Evolutionary conservation across 2,329 filamentous ascomycete species (phyloP).

Genomic region (Alternaria burnsii): DNA sequence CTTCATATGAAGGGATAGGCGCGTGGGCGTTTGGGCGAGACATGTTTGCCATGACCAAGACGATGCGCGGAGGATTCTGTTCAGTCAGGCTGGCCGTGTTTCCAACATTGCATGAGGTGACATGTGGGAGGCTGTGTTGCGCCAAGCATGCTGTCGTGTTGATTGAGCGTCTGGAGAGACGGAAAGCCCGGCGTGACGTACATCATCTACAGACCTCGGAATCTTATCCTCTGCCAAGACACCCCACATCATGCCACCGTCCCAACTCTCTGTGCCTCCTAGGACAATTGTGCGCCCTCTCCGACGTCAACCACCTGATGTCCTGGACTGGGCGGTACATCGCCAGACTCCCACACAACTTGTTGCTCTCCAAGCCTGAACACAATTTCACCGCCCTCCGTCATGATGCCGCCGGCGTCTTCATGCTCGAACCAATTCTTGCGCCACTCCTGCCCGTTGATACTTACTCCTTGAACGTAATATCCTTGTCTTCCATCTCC

Average conservation of each 20-base stretch:
- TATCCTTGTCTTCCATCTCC: slow-evolving; percentile 56
- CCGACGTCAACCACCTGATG: slow-evolving; percentile 40
- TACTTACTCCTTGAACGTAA: slow-evolving; percentile 63
- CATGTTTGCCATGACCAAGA: slow-evolving; percentile 3
- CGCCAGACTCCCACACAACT: slow-evolving; percentile 44
- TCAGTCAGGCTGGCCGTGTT: slow-evolving; percentile 1
- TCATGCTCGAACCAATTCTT: slow-evolving; percentile 66
- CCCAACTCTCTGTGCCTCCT: neutral
- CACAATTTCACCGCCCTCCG: slow-evolving; percentile 45
- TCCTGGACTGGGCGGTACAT: slow-evolving; percentile 45
- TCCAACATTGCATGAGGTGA: neutral
- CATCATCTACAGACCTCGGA: slow-evolving; percentile 2
- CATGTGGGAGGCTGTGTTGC: neutral
- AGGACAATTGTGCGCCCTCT: neutral
- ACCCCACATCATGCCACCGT: neutral
- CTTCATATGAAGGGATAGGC: slow-evolving; percentile 31
- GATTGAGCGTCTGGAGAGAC: slow-evolving; percentile 3
- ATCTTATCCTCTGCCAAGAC: neutral
- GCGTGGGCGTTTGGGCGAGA: slow-evolving; percentile 4
- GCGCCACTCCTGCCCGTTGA: slow-evolving; percentile 62
- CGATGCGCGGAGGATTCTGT: neutral
- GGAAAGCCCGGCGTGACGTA: slow-evolving; percentile 11
- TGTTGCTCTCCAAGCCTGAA: slow-evolving; percentile 42
- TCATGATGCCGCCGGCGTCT: slow-evolving; percentile 52
- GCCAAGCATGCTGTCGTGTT: slow-evolving; percentile 14